Base-by-base conservation (phyloP, 2,329 filamentous ascomycete species). In the Xylariaceae sp. region DNA sequence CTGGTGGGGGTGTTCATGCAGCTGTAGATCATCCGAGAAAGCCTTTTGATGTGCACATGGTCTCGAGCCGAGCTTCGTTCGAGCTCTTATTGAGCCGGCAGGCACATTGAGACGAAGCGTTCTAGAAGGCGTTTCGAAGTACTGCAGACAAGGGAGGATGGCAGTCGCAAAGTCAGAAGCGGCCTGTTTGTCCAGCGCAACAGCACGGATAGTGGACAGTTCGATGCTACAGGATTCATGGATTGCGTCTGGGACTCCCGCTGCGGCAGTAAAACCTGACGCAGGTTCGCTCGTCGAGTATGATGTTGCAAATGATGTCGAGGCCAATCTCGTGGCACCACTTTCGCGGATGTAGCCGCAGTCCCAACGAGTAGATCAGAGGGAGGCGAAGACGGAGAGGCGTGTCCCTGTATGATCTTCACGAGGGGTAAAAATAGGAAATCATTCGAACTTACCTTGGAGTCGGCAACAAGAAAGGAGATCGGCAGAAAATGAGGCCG, bases 331-430 rank as follows among this genome's bases (percentile, higher is more conserved):
- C 31, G 7, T 28, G 22, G 22, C 31, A 42, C 28, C 41, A 38
- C 28, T 33, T 17, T 41, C 22, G 42, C 34, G 33, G 45, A 45
- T 45, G 28, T 5, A 28, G 34, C 45, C 36, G 48, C 11, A 38
- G 42, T 39, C 47, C 48, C 34, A 46, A 41, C 28, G 34, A 45
- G 51, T 31, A 14, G 44, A 16, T n/a, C 22, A 7, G n/a, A 17
- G 44, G 17, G 42, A 45, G 51, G 22, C 31, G 47, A 51, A 47
- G 49, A 44, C 31, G 47, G 48, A 42, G 39, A 53, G 45, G 47
- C 44, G 42, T 47, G 42, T 52, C 41, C 45, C 42, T 56, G 53
- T 55, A 53, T 66, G 63, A 66, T 67, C 59, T 62, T 54, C 62
- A 52, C 48, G 57, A 56, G 52, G 53, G 47, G 36, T 19, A 34